Evolutionary conservation across 1,139 yeast species (phyloP), one percentile per base, ranked within the genome.

Genomic region (Saccharomyces hybrid): DNA sequence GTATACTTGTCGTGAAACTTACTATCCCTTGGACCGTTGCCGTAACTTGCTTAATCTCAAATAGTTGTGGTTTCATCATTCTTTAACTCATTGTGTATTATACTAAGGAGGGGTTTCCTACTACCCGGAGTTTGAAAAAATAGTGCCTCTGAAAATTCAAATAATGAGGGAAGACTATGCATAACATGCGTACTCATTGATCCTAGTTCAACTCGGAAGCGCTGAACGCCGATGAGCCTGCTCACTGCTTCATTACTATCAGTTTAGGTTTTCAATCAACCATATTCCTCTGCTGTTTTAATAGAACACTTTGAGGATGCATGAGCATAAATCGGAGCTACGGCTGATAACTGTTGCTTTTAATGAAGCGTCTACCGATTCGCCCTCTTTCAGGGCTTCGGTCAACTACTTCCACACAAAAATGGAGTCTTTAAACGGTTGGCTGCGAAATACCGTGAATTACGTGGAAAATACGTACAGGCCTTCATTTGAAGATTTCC

Each of bases 351-450:
- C 96, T 0, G 95, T 89, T 1, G 78, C 82, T 19, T 79, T 89
- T 64, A 89, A 89, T 65, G 99, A 93, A 65, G 96, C 97, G 0
- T 89, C 96, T 0, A 71, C 88, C 54, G 98, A 93, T 70, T 84
- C 96, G 2, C 98, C 98, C 1, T 81, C 91, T 47, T 93, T 93
- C 71, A 75, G 98, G 50, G 96, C 98, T 0, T 78, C 85, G 3
- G 77, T 80, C 46, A 85, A 87, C 64, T 88, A 83, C 64, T 69
- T 81, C 57, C 85, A 84, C 59, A 69, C 74, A 28, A 91, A 88
- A 64, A 73, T 89, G n/a, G 79, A 77, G 31, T 78, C 80, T 50
- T 76, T 89, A 27, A 90, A 86, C 55, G 78, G 78, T 54, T 88
- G 96, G 91, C 69, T 88, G 9, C 78, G 77, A 16, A 83, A 83